phyloP scores from a whole-genome alignment of 2,329 filamentous ascomycete species.

The Exophiala bonariae region DNA sequence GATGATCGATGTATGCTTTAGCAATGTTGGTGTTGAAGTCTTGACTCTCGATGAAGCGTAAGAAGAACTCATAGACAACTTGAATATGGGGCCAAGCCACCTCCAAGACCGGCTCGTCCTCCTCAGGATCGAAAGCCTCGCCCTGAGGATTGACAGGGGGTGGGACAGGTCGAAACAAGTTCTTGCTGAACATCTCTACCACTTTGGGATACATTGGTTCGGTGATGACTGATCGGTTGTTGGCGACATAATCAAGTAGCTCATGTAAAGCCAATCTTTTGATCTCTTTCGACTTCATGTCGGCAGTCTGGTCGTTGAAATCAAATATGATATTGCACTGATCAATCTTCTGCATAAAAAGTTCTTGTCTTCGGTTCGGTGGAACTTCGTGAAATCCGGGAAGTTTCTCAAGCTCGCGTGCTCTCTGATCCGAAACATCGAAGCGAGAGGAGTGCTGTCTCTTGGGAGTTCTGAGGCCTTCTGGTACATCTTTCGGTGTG shows the following conservation, averaged over 20 bases:
- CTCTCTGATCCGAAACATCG: conserved; percentile 88
- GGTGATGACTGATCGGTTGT: conserved; percentile 97
- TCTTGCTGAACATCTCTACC: conserved; percentile 99
- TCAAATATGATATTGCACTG: conserved; percentile 99
- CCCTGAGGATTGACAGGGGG: conserved; percentile 97
- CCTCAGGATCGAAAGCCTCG: conserved; percentile 96
- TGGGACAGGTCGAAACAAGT: conserved; percentile 93
- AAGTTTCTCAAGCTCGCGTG: conserved; percentile 91
- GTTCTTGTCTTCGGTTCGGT: conserved; percentile 87
- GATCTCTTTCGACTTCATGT: conserved; percentile 99
- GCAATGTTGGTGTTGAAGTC: conserved; percentile 99
- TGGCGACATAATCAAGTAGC: conserved; percentile 94
- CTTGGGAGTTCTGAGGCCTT: conserved; percentile 92
- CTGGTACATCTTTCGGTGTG: conserved; percentile 93
- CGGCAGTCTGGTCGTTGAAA: conserved; percentile 95
- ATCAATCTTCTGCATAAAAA: conserved; percentile 99
- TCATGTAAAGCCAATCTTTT: conserved; percentile 95
- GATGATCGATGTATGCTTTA: conserved; percentile 97
- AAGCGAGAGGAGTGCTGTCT: conserved; percentile 97
- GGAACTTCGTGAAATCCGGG: conserved; percentile 97
- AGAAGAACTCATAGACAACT: conserved; percentile 98
- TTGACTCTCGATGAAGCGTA: conserved; percentile 97
- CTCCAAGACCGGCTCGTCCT: conserved; percentile 96
- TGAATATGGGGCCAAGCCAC: conserved; percentile 99
- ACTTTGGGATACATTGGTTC: conserved; percentile 99